Evolutionary conservation across 257 asterid species (phyloP).

Genomic region (Fraxinus excelsior): DNA sequence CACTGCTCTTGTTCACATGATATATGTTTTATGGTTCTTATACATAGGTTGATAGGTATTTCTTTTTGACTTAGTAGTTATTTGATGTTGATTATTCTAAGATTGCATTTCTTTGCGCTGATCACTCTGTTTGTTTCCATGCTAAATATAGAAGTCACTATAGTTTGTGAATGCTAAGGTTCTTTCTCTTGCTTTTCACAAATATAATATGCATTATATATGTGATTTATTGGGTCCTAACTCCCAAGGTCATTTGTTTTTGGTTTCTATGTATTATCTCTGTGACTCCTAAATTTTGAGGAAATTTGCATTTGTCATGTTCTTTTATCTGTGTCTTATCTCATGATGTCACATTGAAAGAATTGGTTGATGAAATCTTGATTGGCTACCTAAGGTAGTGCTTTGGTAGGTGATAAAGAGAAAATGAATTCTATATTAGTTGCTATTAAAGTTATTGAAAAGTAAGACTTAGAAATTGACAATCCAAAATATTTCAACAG

Average conservation of each 20-base stretch:
- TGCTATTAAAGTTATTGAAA: not conserved
- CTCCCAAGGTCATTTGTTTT: not conserved
- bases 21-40: constrained; percentile 5
- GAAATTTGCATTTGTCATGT: not conserved
- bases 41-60: not conserved
- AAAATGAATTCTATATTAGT: too few relatives aligned
- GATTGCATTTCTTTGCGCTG: constrained; percentile 90
- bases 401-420: not conserved
- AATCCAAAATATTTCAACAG: not conserved
- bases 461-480: not conserved
- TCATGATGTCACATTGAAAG: not conserved
- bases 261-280: not conserved
- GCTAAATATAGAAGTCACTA: constrained; percentile 96
- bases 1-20: not conserved
- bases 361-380: not conserved
- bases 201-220: constrained; percentile 9
- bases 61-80: constrained; percentile 45
- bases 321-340: constrained; percentile 7
- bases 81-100: constrained; percentile 90
- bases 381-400: not conserved
- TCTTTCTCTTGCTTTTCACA: constrained; percentile 3
- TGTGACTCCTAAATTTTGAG: not conserved
- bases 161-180: constrained; percentile 92
- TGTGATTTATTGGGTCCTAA: not conserved
- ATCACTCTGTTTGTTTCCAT: constrained; percentile 87